Conservation (phyloP, 371 early-diverging fungal genomes). For the Funneliformis caledonium region DNA sequence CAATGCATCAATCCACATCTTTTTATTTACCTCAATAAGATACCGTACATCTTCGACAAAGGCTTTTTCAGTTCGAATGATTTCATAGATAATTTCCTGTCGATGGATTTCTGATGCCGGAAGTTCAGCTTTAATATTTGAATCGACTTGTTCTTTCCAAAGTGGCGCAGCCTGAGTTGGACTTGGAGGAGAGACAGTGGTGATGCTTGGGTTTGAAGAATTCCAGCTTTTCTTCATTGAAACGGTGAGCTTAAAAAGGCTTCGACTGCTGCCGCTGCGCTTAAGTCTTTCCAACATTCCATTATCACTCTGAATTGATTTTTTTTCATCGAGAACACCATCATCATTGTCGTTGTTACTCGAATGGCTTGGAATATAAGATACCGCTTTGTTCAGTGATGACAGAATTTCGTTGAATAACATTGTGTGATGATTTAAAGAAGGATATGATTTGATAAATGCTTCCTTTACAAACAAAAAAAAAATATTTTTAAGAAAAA, state of each 20-base stretch:
- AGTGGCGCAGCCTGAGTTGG: slow-evolving; percentile 6
- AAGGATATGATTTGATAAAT: too few relatives aligned
- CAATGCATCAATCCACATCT: neutral
- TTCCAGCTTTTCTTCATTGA: slow-evolving; percentile 17
- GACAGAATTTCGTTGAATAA: neutral
- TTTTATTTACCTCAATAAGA: slow-evolving; percentile 60
- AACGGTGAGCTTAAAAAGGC: neutral
- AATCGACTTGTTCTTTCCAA: slow-evolving; percentile 34
- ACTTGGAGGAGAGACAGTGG: neutral
- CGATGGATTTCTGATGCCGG: slow-evolving; percentile 74
- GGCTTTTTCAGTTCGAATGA: slow-evolving; percentile 85
- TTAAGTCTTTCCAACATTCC: neutral
- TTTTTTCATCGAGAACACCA: neutral
- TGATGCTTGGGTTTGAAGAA: neutral
- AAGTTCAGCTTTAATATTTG: slow-evolving; percentile 67
- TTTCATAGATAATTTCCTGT: slow-evolving; percentile 88
- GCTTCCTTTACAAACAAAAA: too few relatives aligned
- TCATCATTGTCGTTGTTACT: neutral
- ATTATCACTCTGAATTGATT: neutral
- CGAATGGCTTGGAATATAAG: neutral
- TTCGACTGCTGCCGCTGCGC: neutral
- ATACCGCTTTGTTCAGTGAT: neutral
- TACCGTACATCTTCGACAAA: slow-evolving; percentile 81
- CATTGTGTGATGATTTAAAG: neutral
- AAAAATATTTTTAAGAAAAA: too few relatives aligned